Conservation (phyloP, 306 rosid genomes). For the Styphnolobium japonicum region DNA sequence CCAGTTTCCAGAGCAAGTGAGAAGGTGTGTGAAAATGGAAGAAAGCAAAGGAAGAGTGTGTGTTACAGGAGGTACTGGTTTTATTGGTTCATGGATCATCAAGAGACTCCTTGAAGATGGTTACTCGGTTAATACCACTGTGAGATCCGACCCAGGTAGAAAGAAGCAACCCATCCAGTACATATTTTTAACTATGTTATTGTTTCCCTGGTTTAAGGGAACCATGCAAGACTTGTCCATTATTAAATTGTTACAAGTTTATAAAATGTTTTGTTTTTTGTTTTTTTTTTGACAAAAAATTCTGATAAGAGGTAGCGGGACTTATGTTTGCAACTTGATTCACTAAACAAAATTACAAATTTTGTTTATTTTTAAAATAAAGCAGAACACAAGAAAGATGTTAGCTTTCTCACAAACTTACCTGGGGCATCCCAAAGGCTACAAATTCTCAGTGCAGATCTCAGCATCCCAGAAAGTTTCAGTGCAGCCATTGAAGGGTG, state of each 20-base stretch:
- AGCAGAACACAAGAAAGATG: constrained; percentile 37
- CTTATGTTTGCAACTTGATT: background rate
- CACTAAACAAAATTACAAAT: background rate
- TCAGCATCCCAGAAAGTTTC: constrained; percentile 50
- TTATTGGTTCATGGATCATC: constrained; percentile 40
- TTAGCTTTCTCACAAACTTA: constrained; percentile 46
- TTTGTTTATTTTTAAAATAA: background rate
- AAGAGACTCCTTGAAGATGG: constrained; percentile 40
- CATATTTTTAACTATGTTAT: no score
- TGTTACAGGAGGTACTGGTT: constrained; percentile 53
- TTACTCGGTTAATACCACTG: constrained; percentile 40
- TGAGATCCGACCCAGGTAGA: constrained; percentile 40
- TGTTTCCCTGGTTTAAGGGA: no score
- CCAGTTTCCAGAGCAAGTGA: background rate
- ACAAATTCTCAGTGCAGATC: constrained; percentile 48
- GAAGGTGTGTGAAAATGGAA: background rate
- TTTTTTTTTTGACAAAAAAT: no score
- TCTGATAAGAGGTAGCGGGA: no score
- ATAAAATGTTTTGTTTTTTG: no score
- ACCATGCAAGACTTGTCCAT: no score
- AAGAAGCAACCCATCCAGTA: background rate
- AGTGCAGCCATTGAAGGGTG: constrained; percentile 50
- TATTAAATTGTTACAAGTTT: no score
- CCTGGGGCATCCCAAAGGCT: constrained; percentile 53
- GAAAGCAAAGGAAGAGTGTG: constrained; percentile 28